A percentile compares a stretch with the other conserved stretches of the same genome.
Conservation (phyloP, 768 basidiomycete species). For the Mycena albidolilacea region DNA sequence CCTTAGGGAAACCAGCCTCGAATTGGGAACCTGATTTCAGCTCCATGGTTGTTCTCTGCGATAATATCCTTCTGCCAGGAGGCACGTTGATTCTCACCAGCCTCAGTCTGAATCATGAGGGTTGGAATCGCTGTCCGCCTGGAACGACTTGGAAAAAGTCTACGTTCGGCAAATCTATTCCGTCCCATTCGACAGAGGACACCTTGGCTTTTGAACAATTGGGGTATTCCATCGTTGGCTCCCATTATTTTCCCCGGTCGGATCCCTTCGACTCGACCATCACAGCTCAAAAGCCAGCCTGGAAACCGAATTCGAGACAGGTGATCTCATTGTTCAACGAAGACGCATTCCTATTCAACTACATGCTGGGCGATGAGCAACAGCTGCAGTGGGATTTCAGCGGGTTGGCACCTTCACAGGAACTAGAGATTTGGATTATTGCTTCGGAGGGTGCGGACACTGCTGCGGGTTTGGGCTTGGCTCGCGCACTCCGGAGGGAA, state of each 20-base stretch:
- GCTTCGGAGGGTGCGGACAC: slow-evolving; percentile 10
- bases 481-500: slow-evolving; percentile 14
- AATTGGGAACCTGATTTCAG: not conserved
- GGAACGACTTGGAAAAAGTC: not conserved
- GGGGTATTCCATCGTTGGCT: slow-evolving; percentile 9
- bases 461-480: slow-evolving; percentile 5
- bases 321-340: slow-evolving; percentile 1
- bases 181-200: not conserved
- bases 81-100: slow-evolving; percentile 8
- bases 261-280: slow-evolving; percentile 1
- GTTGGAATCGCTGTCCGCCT: not conserved
- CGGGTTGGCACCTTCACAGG: slow-evolving; percentile 13
- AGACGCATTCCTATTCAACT: slow-evolving; percentile 21
- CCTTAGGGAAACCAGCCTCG: not conserved
- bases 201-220: not conserved
- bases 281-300: not conserved
- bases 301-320: too few species aligned
- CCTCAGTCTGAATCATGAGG: not conserved
- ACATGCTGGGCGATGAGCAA: not conserved
- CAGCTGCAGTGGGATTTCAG: slow-evolving; percentile 21
- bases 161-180: not conserved
- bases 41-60: not conserved
- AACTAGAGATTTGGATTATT: slow-evolving; percentile 19
- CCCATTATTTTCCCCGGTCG: not conserved
- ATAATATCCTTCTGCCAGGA: slow-evolving; percentile 17